These are phyloP conservation scores for Catunica adiposa DNA, from an alignment of 2,329 filamentous ascomycete species.

Conservation along the genomic window DNA sequence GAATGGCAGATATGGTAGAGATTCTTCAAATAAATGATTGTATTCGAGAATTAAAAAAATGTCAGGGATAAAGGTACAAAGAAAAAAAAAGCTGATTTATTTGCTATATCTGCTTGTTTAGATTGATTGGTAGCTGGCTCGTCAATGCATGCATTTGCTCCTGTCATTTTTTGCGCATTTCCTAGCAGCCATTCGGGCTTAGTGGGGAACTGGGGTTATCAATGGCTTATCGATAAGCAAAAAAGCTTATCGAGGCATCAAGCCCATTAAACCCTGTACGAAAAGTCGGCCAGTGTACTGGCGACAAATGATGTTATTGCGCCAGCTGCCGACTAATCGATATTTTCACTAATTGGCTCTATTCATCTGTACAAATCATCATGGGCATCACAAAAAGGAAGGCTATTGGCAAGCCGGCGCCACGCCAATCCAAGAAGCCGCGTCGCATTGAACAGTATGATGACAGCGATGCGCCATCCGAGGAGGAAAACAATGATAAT, in stretches of 20 bases:
- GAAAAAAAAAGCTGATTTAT: neutral
- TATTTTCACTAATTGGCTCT: neutral
- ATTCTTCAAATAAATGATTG: neutral
- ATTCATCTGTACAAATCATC: neutral
- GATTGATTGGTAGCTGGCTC: no score
- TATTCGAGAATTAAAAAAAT: neutral
- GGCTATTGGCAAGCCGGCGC: slow-evolving; percentile 16
- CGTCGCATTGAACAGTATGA: slow-evolving; percentile 20
- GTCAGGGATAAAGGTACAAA: neutral
- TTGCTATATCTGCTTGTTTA: neutral
- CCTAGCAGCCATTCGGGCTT: no score
- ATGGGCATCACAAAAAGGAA: slow-evolving; percentile 29
- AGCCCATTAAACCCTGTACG: slow-evolving; percentile 1
- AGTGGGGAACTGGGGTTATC: neutral
- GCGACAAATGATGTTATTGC: neutral
- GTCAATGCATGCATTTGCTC: no score
- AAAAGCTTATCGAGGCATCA: neutral
- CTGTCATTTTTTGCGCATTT: no score
- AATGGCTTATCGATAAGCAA: slow-evolving; percentile 10
- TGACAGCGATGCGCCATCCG: slow-evolving; percentile 21
- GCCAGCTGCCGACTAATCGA: no score
- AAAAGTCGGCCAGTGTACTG: neutral
- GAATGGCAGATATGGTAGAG: neutral
- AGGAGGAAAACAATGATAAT: slow-evolving; percentile 17
- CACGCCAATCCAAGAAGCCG: neutral